Evolutionary conservation across 352 stramenopile genomes (phyloP).

Genomic region (Globisporangium solare): DNA sequence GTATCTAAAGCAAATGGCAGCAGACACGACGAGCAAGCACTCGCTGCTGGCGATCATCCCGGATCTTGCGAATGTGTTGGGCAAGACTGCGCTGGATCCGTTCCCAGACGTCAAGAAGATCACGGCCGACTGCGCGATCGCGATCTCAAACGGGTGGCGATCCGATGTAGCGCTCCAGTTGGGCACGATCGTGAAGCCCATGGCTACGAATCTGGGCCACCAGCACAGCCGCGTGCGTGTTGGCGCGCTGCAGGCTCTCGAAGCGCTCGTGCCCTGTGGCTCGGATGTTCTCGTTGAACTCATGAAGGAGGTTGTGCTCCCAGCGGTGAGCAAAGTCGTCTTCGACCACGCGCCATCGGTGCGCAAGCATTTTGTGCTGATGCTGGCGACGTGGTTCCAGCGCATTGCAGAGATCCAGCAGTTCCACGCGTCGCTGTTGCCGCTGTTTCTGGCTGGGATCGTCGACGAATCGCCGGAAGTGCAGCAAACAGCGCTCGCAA

Average conservation of each 20-base stretch:
- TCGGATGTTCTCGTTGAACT: conserved; percentile 62
- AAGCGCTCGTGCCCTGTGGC: conserved; percentile 63
- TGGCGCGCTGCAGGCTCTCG: conserved; percentile 65
- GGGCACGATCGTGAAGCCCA: conserved; percentile 55
- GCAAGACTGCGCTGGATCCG: conserved; percentile 62
- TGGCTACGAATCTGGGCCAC: conserved; percentile 68
- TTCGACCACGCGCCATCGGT: conserved; percentile 68
- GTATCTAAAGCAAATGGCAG: conserved; percentile 51
- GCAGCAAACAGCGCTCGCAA: conserved; percentile 25
- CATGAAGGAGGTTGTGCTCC: conserved; percentile 72
- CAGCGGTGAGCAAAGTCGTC: conserved; percentile 55
- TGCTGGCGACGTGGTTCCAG: conserved; percentile 54
- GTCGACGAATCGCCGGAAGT: conserved; percentile 75
- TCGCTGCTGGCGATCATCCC: conserved; percentile 55
- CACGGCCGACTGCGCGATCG: conserved; percentile 53
- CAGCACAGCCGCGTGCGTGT: conserved; percentile 80
- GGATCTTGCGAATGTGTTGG: conserved; percentile 64
- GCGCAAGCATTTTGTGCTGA: conserved; percentile 64
- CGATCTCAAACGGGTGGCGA: conserved; percentile 48
- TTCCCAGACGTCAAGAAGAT: conserved; percentile 84
- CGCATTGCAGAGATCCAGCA: conserved; percentile 49
- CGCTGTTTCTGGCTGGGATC: conserved; percentile 56
- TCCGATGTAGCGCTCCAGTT: conserved; percentile 62
- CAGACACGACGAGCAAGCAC: conserved; percentile 7
- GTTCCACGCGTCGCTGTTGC: conserved; percentile 63